phyloP scores from a whole-genome alignment of 2,329 filamentous ascomycete species.

The Diaporthe sp. region DNA sequence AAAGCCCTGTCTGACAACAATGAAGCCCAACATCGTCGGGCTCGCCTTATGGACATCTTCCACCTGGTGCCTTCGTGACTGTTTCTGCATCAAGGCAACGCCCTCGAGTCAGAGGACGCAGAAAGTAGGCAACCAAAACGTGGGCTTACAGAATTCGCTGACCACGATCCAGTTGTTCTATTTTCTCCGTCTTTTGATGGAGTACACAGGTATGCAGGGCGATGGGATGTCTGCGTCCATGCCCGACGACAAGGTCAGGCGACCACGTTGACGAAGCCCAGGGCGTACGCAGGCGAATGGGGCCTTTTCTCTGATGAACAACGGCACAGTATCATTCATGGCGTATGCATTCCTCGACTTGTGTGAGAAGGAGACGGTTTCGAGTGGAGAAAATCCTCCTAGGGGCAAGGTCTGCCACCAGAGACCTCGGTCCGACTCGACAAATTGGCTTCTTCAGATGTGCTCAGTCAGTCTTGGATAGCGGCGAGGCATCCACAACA shows the following conservation, averaged over 20 bases:
- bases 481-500: background rate
- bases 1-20: background rate
- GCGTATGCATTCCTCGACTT: background rate
- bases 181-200: background rate
- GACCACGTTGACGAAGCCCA: background rate
- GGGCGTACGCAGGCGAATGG: background rate
- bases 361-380: background rate
- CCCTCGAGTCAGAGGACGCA: background rate
- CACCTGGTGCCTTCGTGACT: background rate
- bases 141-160: background rate
- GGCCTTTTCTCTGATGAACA: background rate
- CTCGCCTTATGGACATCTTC: background rate
- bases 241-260: background rate
- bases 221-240: background rate
- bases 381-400: background rate
- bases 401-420: background rate
- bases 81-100: background rate
- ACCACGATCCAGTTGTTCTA: background rate
- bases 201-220: background rate
- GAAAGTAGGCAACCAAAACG: conserved; percentile 14
- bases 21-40: background rate
- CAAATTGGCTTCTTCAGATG: background rate
- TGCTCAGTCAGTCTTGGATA: too few relatives aligned
- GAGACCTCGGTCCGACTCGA: background rate
- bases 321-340: background rate